A percentile compares a stretch with the other conserved stretches of the same genome.
Evolutionary conservation across 2,329 filamentous ascomycete genomes (phyloP).

Genomic region (Alternaria alternata): DNA sequence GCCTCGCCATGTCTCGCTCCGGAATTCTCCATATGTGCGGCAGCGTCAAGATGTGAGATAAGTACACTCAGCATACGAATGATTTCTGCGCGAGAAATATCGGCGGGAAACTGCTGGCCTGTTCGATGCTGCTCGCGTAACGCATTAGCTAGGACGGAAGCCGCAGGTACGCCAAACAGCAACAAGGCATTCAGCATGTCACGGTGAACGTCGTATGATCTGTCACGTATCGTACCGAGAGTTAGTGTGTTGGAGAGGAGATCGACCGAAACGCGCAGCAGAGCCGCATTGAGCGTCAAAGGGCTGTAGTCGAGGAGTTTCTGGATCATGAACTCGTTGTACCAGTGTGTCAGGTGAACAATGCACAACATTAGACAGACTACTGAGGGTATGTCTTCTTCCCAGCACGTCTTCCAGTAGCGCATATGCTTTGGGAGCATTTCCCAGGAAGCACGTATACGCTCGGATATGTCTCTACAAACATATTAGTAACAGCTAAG

Average conservation of each 20-base stretch:
- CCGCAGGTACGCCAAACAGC: conserved; percentile 41
- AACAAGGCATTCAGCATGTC: conserved; percentile 42
- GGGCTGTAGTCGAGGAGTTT: conserved; percentile 40
- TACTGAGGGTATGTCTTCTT: conserved; percentile 31
- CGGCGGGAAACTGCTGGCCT: conserved; percentile 39
- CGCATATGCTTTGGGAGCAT: conserved; percentile 38
- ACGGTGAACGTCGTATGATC: conserved; percentile 42
- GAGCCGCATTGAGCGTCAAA: conserved; percentile 32
- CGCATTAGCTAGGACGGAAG: conserved; percentile 39
- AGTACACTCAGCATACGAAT: conserved; percentile 53
- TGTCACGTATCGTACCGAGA: conserved; percentile 40
- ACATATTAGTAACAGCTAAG: neutral
- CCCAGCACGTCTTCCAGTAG: conserved; percentile 43
- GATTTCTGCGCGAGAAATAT: conserved; percentile 46
- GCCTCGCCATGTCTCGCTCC: conserved; percentile 46
- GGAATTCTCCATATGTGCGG: conserved; percentile 36
- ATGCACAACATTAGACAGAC: conserved; percentile 47
- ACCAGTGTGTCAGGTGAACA: conserved; percentile 44
- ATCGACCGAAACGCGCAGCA: conserved; percentile 38
- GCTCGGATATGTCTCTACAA: conserved; percentile 38
- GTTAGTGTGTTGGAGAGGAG: conserved; percentile 40
- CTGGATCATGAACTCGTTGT: conserved; percentile 49
- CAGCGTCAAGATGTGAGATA: conserved; percentile 50
- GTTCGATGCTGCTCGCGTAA: conserved; percentile 40
- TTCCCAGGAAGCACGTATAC: conserved; percentile 39